Conservation (phyloP, 2,329 filamentous ascomycete species). For the Sporothrix phasma region DNA sequence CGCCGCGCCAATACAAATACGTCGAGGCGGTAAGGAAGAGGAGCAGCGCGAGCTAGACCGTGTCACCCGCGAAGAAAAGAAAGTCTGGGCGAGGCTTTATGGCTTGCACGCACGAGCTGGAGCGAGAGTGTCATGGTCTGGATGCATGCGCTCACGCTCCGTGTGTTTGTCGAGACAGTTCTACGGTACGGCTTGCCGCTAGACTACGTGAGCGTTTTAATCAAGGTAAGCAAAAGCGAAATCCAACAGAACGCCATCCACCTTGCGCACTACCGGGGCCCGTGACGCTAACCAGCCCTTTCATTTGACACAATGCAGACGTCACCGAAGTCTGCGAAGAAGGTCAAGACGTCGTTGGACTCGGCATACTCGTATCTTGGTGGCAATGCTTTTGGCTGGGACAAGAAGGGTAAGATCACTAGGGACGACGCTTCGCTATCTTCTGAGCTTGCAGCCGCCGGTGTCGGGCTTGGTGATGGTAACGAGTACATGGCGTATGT, state of each 20-base stretch:
- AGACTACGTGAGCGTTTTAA: slow-evolving; percentile 74
- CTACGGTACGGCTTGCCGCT: slow-evolving; percentile 86
- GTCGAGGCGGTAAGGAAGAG: slow-evolving; percentile 78
- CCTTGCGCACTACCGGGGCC: neutral
- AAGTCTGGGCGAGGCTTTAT: slow-evolving; percentile 83
- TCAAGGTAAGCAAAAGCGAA: slow-evolving; percentile 61
- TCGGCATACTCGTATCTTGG: slow-evolving; percentile 81
- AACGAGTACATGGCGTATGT: slow-evolving; percentile 92
- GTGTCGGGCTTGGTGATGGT: slow-evolving; percentile 56
- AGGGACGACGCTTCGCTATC: slow-evolving; percentile 77
- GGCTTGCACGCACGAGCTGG: slow-evolving; percentile 83
- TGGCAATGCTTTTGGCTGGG: slow-evolving; percentile 84
- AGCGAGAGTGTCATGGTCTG: slow-evolving; percentile 94
- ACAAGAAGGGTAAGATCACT: slow-evolving; percentile 85
- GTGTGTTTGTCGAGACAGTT: slow-evolving; percentile 98
- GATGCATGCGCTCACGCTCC: slow-evolving; percentile 81
- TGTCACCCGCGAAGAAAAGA: slow-evolving; percentile 74
- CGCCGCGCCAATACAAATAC: slow-evolving; percentile 87
- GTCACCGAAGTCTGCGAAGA: slow-evolving; percentile 69
- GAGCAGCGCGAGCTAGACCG: slow-evolving; percentile 80
- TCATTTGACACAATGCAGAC: slow-evolving; percentile 44
- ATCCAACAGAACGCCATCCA: too few relatives aligned
- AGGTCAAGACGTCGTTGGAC: slow-evolving; percentile 71
- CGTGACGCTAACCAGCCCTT: neutral
- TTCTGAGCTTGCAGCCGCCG: slow-evolving; percentile 74